Evolutionary conservation across 2,329 filamentous ascomycete species (phyloP).

Genomic region (Calonectria hawksworthii): DNA sequence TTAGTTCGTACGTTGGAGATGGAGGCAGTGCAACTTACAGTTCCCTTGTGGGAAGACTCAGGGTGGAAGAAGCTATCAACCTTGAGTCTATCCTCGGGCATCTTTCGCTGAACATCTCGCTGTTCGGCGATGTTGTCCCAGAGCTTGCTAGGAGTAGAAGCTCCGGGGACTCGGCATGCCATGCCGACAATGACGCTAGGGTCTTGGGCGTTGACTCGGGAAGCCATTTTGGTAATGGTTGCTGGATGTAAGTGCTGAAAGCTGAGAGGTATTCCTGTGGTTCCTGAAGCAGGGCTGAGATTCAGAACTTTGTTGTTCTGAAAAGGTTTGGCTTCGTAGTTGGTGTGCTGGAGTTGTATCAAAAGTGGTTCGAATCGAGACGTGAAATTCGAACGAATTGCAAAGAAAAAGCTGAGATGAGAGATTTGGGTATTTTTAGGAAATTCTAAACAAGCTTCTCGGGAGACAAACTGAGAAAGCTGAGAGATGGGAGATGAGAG

Average conservation of each 20-base stretch:
- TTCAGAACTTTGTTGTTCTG: slow-evolving; percentile 9
- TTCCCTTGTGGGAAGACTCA: slow-evolving; percentile 40
- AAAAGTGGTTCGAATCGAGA: background rate
- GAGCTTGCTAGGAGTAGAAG: slow-evolving; percentile 43
- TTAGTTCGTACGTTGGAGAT: background rate
- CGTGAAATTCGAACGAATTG: background rate
- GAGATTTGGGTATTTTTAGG: background rate
- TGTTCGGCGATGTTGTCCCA: slow-evolving; percentile 49
- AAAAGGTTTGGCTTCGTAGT: background rate
- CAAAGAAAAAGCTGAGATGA: background rate
- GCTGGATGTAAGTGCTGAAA: background rate
- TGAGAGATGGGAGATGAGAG: slow-evolving; percentile 11
- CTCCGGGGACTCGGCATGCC: slow-evolving; percentile 41
- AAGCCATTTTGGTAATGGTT: slow-evolving; percentile 33
- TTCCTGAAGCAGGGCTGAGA: background rate
- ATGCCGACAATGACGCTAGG: slow-evolving; percentile 51
- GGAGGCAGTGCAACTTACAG: background rate
- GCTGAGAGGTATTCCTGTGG: background rate
- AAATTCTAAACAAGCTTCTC: slow-evolving; percentile 2
- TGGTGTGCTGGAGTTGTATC: background rate
- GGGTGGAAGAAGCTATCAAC: slow-evolving; percentile 56
- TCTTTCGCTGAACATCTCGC: slow-evolving; percentile 52
- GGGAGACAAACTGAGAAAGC: slow-evolving; percentile 14
- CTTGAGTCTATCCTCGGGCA: slow-evolving; percentile 62
- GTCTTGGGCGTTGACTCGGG: slow-evolving; percentile 36